These are phyloP conservation scores for Rickenella mellea DNA, from an alignment of 768 basidiomycete genomes.

Conservation along the genomic window DNA sequence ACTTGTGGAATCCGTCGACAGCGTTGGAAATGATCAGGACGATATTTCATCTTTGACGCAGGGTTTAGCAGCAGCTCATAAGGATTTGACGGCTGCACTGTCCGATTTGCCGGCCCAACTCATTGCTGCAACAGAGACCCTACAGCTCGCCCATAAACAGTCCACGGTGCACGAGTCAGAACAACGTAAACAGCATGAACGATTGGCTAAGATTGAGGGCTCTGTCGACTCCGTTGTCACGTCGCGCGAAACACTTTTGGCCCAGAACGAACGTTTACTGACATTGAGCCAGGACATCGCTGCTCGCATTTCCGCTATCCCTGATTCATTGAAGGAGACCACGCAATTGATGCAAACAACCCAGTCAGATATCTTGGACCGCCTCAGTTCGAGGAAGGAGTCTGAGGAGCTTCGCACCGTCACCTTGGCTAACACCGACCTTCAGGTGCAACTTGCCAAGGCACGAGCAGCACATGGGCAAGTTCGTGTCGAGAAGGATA, in stretches of 20 bases:
- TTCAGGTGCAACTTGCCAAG: conserved; percentile 65
- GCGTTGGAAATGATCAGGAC: conserved; percentile 34
- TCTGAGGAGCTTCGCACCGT: conserved; percentile 60
- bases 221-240: conserved; percentile 37
- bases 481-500: conserved; percentile 75
- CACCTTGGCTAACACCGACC: conserved; percentile 45
- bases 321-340: conserved; percentile 45
- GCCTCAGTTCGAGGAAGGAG: conserved; percentile 50
- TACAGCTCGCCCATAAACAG: conserved; percentile 17
- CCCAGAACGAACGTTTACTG: conserved; percentile 39
- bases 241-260: conserved; percentile 40
- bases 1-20: conserved; percentile 28
- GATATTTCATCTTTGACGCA: conserved; percentile 26
- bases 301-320: conserved; percentile 47
- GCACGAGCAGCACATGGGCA: conserved; percentile 72
- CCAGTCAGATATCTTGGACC: conserved; percentile 53
- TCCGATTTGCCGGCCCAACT: conserved; percentile 40
- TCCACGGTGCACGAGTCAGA: conserved; percentile 17
- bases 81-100: conserved; percentile 30
- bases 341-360: conserved; percentile 48
- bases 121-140: conserved; percentile 29
- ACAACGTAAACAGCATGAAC: conserved; percentile 23
- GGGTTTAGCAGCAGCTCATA: conserved; percentile 30
- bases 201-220: conserved; percentile 30
- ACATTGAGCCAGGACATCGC: conserved; percentile 42